Conservation (phyloP, 495 filamentous ascomycete species). For the Lophiotrema nucula region DNA sequence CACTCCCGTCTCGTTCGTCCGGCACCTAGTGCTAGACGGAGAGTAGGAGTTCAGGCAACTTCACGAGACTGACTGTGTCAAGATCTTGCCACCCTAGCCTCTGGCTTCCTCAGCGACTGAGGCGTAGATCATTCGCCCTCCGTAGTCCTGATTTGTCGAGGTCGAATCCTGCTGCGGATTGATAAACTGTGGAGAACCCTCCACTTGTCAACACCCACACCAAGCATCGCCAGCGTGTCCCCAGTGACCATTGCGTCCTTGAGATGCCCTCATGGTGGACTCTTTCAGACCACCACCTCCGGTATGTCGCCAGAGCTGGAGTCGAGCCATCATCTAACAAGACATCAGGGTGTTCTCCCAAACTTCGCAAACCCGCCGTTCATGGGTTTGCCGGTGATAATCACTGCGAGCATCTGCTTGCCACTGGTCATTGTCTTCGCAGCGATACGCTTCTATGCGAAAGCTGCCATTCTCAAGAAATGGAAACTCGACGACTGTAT, state of each 20-base stretch:
- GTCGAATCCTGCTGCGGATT: not conserved
- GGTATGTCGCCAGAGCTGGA: slow-evolving; percentile 1
- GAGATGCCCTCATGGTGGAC: slow-evolving; percentile 16
- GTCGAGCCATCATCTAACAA: not conserved
- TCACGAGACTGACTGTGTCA: not conserved
- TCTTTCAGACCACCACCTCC: slow-evolving; percentile 19
- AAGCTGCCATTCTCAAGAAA: slow-evolving; percentile 1
- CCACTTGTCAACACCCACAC: slow-evolving; percentile 6
- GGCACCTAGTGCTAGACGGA: too few species aligned
- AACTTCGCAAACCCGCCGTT: slow-evolving; percentile 20
- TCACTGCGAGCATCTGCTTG: slow-evolving; percentile 15
- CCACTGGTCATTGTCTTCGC: slow-evolving; percentile 15
- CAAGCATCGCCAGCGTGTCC: not conserved
- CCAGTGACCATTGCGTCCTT: not conserved
- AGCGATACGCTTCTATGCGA: slow-evolving; percentile 8
- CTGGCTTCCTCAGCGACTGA: not conserved
- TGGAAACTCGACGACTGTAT: slow-evolving; percentile 25
- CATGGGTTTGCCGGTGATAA: slow-evolving; percentile 20
- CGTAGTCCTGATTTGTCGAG: not conserved
- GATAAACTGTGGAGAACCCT: slow-evolving; percentile 8
- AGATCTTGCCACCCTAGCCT: not conserved
- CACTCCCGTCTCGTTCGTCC: not conserved
- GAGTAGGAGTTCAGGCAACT: not conserved
- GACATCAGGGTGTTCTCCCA: slow-evolving; percentile 9
- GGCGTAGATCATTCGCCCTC: not conserved